A percentile compares a stretch with the other conserved stretches of the same genome.
phyloP scores from a whole-genome alignment of 2,329 filamentous ascomycete species.

The Botryosphaeria dothidea region DNA sequence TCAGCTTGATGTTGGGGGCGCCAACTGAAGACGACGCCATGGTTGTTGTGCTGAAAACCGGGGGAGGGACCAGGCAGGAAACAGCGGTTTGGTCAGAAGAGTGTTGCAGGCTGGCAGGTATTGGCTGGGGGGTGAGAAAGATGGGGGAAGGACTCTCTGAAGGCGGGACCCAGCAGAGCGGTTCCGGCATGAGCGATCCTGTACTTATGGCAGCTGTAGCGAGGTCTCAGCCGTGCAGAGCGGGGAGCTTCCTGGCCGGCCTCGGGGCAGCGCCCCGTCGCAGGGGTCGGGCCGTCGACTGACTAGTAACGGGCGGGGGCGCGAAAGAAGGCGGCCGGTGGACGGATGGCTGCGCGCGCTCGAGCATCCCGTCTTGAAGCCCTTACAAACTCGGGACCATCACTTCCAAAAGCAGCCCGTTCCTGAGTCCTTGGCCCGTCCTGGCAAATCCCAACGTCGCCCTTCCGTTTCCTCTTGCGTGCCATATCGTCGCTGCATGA shows the following conservation, averaged over 20 bases:
- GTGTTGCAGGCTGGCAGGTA: background rate
- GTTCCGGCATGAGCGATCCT: background rate
- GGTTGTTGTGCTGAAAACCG: background rate
- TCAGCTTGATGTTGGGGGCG: conserved; percentile 28
- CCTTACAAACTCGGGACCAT: background rate
- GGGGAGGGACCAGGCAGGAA: background rate
- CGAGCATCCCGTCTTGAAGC: background rate
- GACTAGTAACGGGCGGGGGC: background rate
- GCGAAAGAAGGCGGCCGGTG: background rate
- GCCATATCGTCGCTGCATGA: background rate
- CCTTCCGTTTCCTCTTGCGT: background rate
- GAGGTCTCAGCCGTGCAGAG: background rate
- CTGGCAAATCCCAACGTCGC: background rate
- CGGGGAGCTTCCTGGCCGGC: background rate
- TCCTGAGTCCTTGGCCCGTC: background rate
- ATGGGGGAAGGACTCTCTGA: background rate
- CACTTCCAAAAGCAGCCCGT: background rate
- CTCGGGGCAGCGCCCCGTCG: background rate
- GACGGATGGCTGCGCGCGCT: background rate
- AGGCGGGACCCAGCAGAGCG: background rate
- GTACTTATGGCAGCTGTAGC: background rate
- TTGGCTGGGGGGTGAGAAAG: background rate
- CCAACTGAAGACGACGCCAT: background rate
- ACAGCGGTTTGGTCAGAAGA: background rate
- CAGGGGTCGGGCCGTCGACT: background rate